Evolutionary conservation across 805 yeast species (phyloP).

Genomic region (Yamadazyma nakazawae): DNA sequence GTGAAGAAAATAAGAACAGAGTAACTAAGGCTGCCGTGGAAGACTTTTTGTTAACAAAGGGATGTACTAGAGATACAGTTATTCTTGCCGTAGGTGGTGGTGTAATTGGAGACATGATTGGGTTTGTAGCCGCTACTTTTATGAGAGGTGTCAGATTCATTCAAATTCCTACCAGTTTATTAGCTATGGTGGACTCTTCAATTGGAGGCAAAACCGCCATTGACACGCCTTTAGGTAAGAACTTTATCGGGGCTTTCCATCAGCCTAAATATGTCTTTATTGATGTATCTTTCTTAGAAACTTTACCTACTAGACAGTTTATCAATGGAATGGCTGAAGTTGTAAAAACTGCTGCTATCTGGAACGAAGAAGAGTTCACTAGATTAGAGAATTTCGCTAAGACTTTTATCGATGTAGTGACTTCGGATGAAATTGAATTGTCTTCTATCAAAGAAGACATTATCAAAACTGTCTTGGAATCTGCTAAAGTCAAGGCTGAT

Average conservation of each 20-base stretch:
- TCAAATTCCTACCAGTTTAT: slow-evolving; percentile 89
- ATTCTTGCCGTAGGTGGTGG: slow-evolving; percentile 97
- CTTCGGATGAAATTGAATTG: slow-evolving; percentile 46
- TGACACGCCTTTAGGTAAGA: slow-evolving; percentile 94
- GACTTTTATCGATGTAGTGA: slow-evolving; percentile 63
- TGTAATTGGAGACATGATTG: slow-evolving; percentile 98
- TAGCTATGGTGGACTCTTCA: slow-evolving; percentile 97
- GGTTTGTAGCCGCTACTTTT: slow-evolving; percentile 97
- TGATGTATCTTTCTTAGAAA: slow-evolving; percentile 80
- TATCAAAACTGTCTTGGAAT: slow-evolving; percentile 74
- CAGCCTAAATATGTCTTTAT: slow-evolving; percentile 88
- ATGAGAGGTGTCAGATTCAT: slow-evolving; percentile 96
- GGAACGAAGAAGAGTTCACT: slow-evolving; percentile 87
- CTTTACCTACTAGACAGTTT: slow-evolving; percentile 90
- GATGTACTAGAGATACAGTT: slow-evolving; percentile 95
- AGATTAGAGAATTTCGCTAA: slow-evolving; percentile 78
- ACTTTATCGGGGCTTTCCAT: slow-evolving; percentile 96
- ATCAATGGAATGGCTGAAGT: slow-evolving; percentile 99
- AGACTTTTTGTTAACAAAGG: slow-evolving; percentile 75
- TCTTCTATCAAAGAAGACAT: slow-evolving; percentile 68
- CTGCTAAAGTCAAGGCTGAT: slow-evolving; percentile 86
- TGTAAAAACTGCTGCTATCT: slow-evolving; percentile 95
- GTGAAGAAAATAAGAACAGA: slow-evolving; percentile 86
- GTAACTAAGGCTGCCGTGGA: slow-evolving; percentile 90
- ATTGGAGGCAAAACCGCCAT: slow-evolving; percentile 99